Conservation (phyloP, 352 stramenopile species). For the Globisporangium rhizosaccharum region DNA sequence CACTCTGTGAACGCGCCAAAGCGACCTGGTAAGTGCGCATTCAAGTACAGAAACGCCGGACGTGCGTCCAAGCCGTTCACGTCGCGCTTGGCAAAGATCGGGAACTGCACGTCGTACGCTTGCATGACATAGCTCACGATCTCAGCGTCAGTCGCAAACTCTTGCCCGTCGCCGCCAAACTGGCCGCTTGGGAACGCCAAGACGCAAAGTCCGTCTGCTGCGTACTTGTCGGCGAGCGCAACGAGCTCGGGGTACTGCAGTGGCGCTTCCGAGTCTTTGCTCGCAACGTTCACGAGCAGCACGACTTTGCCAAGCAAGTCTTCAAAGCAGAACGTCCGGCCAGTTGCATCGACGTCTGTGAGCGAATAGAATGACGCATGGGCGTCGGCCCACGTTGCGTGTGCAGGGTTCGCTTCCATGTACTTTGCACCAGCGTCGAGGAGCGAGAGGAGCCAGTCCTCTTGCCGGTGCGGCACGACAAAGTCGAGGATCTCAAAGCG, state of each 20-base stretch:
- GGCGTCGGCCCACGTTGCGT: background rate
- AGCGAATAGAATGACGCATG: slow-evolving; percentile 16
- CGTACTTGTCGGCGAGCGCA: slow-evolving; percentile 44
- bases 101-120: slow-evolving; percentile 28
- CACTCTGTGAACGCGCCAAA: slow-evolving; percentile 46
- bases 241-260: slow-evolving; percentile 75
- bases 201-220: slow-evolving; percentile 28
- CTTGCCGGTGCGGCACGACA: slow-evolving; percentile 11
- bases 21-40: slow-evolving; percentile 26
- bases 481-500: slow-evolving; percentile 12
- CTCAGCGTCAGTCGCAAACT: slow-evolving; percentile 31
- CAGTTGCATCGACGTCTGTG: slow-evolving; percentile 6
- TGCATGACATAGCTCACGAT: slow-evolving; percentile 24
- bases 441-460: slow-evolving; percentile 13
- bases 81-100: slow-evolving; percentile 46
- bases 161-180: slow-evolving; percentile 60
- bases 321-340: slow-evolving; percentile 16
- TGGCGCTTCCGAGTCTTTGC: slow-evolving; percentile 65
- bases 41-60: slow-evolving; percentile 66
- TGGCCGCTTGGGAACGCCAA: slow-evolving; percentile 80
- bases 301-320: slow-evolving; percentile 36
- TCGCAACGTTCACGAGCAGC: slow-evolving; percentile 76
- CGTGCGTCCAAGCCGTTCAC: slow-evolving; percentile 67
- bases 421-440: slow-evolving; percentile 14
- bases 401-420: slow-evolving; percentile 6